Base-by-base conservation (phyloP, 306 rosid species). In the Ziziphus jujuba region DNA sequence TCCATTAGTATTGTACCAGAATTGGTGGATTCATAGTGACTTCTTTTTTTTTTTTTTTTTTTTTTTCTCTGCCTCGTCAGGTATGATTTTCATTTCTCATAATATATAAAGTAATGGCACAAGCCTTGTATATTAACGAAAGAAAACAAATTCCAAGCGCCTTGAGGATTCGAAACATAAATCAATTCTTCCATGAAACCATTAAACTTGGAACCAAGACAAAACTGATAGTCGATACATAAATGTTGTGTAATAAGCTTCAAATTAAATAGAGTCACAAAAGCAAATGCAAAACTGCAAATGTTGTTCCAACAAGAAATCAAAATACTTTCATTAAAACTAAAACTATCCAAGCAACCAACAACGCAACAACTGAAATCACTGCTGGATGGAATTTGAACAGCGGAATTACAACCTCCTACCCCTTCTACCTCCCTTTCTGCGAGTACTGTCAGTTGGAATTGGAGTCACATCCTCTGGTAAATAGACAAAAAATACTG, bases 351-450 rank as follows among this genome's bases (percentile, higher is more conserved):
- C 44, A 36, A 21, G 72, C 21, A 53, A 58, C 47, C 24, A 51
- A 8, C 5, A 11, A 51, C 0, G 54, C 66, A 24, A 25, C 35
- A 56, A 56, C 49, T 24, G 51, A 50, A 51, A 14, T 17, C 19
- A 14, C 60, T 14, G 6, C 21, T 24, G 12, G 54, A 57, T 17
- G 4, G 17, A 33, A 33, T 40, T 9, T 11, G 45, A 6, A 49
- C 28, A 11, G 8, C 16, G 66, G 56, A 77, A 44, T 73, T 69
- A 79, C 66, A 79, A 21, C 79, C 84, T 75, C 72, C 87, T 79
- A 31, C 84, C 87, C 63, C 87, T 83, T 31, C 84, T 69, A 7
- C 87, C 87, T 36, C 87, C 84, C 82, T 83, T 76, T 76, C 87
- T 70, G 5, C 87, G 75, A 21, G 87, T 83, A 31, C 87, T 75